These are phyloP conservation scores for Blastosporella zonata DNA, from an alignment of 1,284 basidiomycete genomes.

Conservation along the genomic window DNA sequence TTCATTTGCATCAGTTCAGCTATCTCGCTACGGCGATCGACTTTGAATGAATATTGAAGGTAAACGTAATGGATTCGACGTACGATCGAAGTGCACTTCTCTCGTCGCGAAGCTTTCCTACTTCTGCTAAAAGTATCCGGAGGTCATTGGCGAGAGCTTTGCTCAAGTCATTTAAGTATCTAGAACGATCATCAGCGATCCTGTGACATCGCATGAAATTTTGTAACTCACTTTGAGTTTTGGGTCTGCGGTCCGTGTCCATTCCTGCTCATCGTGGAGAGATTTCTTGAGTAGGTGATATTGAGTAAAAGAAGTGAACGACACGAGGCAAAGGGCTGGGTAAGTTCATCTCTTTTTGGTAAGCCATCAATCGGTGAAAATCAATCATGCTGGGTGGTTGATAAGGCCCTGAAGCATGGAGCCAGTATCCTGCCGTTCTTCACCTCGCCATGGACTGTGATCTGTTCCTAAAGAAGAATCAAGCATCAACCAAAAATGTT, in stretches of 20 bases:
- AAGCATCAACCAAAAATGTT: no score
- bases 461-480: no score
- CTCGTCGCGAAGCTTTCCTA: slow-evolving; percentile 74
- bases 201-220: background rate
- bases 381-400: no score
- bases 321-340: slow-evolving; percentile 11
- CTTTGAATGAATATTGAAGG: slow-evolving; percentile 4
- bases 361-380: no score
- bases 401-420: no score
- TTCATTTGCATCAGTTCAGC: slow-evolving; percentile 73
- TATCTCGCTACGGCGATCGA: slow-evolving; percentile 51
- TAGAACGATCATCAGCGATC: slow-evolving; percentile 22
- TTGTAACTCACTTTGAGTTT: slow-evolving; percentile 13
- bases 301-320: slow-evolving; percentile 1
- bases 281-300: background rate
- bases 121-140: slow-evolving; percentile 60
- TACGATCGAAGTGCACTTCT: slow-evolving; percentile 67
- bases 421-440: no score
- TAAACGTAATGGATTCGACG: slow-evolving; percentile 25
- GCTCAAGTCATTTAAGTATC: slow-evolving; percentile 69
- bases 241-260: slow-evolving; percentile 11
- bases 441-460: no score
- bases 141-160: slow-evolving; percentile 62
- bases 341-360: no score
- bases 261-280: slow-evolving; percentile 12